Evolutionary conservation across 352 stramenopile genomes (phyloP).

Genomic region (Phytophthora pinifolia): DNA sequence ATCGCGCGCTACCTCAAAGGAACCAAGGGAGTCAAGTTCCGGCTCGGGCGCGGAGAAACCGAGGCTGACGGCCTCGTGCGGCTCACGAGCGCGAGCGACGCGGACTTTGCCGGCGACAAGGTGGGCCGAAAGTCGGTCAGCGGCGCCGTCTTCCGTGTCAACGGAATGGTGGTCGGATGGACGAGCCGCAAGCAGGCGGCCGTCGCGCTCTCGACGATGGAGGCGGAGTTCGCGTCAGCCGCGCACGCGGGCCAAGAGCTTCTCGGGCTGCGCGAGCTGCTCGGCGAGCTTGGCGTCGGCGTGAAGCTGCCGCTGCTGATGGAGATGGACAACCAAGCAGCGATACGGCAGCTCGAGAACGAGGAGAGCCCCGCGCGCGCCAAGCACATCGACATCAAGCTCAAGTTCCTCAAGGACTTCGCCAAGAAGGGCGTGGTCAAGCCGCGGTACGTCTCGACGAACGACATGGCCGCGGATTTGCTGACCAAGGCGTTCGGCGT

Average conservation of each 20-base stretch:
- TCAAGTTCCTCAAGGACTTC: conserved; percentile 14
- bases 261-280: conserved; percentile 13
- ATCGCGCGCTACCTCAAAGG: conserved; percentile 22
- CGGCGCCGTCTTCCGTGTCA: conserved; percentile 8
- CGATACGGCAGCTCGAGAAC: conserved; percentile 9
- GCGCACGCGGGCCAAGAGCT: conserved; percentile 4
- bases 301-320: conserved; percentile 1
- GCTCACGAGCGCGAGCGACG: conserved; percentile 3
- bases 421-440: not conserved
- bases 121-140: conserved; percentile 6
- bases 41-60: too few species aligned
- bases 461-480: conserved; percentile 12
- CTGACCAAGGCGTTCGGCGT: conserved; percentile 11
- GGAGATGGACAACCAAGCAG: conserved; percentile 14
- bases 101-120: conserved; percentile 6
- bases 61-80: not conserved
- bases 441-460: not conserved
- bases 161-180: conserved; percentile 19
- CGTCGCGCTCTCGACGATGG: conserved; percentile 17
- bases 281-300: conserved; percentile 4
- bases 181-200: conserved; percentile 20
- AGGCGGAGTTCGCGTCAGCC: conserved; percentile 21
- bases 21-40: too few species aligned
- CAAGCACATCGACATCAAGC: conserved; percentile 17
- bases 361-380: conserved; percentile 7